These are phyloP conservation scores for Pythium diclinum DNA, from an alignment of 352 stramenopile genomes.

Conservation along the genomic window DNA sequence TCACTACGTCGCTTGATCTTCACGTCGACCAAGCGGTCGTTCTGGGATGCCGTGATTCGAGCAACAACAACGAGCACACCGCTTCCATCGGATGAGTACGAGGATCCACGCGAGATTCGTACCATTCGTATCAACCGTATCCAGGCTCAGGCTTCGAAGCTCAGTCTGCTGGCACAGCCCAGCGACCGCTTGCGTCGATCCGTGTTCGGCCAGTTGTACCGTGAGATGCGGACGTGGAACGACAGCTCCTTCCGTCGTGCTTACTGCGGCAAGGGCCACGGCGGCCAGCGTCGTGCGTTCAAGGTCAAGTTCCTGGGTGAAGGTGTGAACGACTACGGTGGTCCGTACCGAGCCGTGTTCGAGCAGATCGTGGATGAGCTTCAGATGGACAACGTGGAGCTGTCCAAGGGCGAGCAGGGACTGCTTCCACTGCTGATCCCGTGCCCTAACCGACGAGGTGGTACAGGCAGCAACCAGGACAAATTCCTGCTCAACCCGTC, in stretches of 20 bases:
- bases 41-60: constrained; percentile 93
- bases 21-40: constrained; percentile 91
- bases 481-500: constrained; percentile 90
- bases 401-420: constrained; percentile 82
- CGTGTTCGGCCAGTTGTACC: constrained; percentile 98
- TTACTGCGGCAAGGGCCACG: constrained; percentile 97
- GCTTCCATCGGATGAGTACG: constrained; percentile 98
- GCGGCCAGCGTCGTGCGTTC: constrained; percentile 96
- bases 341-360: constrained; percentile 97
- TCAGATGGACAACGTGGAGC: constrained; percentile 87
- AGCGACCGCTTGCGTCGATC: constrained; percentile 87
- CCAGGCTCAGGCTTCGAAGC: constrained; percentile 83
- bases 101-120: constrained; percentile 96
- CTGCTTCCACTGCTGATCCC: constrained; percentile 87
- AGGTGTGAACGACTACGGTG: constrained; percentile 98
- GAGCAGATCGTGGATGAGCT: constrained; percentile 96
- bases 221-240: constrained; percentile 94
- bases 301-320: constrained; percentile 99
- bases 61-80: constrained; percentile 96
- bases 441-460: constrained; percentile 83
- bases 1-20: constrained; percentile 80
- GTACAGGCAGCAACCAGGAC: constrained; percentile 89
- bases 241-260: constrained; percentile 92
- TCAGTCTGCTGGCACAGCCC: constrained; percentile 86
- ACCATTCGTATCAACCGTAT: constrained; percentile 98